Evolutionary conservation across 192 early-diverging fungal species (phyloP), one percentile per base, ranked within the genome.

Genomic region (Mortierella antarctica): DNA sequence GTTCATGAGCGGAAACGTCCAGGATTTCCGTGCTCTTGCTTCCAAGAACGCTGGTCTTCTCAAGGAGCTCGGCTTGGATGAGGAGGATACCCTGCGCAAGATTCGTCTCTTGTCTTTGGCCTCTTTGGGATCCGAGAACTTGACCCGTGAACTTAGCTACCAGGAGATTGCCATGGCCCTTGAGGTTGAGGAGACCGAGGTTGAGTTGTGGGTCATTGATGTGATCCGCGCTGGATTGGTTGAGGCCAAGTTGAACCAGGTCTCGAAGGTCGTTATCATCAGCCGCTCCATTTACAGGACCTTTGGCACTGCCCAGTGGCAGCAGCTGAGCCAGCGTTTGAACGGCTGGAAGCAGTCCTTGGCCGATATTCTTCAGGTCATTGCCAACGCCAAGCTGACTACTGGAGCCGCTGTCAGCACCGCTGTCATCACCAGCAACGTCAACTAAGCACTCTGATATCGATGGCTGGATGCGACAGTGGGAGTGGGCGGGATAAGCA

Each of bases 131-230:
- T 92, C 93, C 8, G 86, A 86, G 48, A 86, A 92, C 62, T 83
- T 96, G 49, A 83, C 86, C 40, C 78, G 90, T 46, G 88, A 89
- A 57, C 84, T 99, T 73, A 82, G 90, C 48, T 97, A 96, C 80
- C 63, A 73, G 57, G 80, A 86, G n/a, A 91, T 99, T 57, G 89
- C 93, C 50, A 82, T 86, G 58, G 91, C 90, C 5, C 86, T 99
- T 42, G 89, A 89, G 58, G 89, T 99, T 59, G 82, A 87, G 14
- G 90, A 89, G 62, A 88, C 86, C 17, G 94, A 97, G 41, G 96
- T 99, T 12, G 97, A 99, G 87, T 82, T 96, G 87, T 99, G 96
- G 96, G 90, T 96, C 20, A 97, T 99, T 80, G 94, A 96, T 75
- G 95, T 91, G 12, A 96, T 99, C 58, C 93, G 95, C 48, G 91